phyloP scores from a whole-genome alignment of 176 grass and related monocot genomes.

The maize (Zea mays) region DNA sequence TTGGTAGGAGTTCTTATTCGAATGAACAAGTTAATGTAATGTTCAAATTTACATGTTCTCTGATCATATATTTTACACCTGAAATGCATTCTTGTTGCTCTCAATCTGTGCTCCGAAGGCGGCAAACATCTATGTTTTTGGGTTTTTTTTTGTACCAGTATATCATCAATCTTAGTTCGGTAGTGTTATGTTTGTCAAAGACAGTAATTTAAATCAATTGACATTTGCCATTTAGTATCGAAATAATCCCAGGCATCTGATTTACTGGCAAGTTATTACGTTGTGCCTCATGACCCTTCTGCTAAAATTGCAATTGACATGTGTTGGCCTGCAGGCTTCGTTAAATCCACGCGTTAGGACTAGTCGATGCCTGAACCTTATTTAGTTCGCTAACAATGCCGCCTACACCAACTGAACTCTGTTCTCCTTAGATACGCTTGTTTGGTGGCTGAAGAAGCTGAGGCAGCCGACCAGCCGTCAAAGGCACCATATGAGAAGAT shows the following conservation, averaged over 20 bases:
- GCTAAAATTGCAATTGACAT: neutral
- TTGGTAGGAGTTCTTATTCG: neutral
- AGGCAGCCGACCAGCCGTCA: neutral
- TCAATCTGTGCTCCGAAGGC: neutral
- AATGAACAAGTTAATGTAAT: neutral
- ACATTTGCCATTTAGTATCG: neutral
- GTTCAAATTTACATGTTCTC: neutral
- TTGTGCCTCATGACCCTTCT: neutral
- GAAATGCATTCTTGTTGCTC: neutral
- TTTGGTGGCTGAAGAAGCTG: slow-evolving; percentile 72
- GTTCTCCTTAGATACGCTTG: slow-evolving; percentile 68
- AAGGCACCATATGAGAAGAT: slow-evolving; percentile 49
- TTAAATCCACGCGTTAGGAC: neutral
- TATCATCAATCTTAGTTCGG: neutral
- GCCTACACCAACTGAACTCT: neutral
- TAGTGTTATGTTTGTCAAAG: neutral
- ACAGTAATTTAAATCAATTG: neutral
- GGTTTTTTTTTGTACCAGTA: neutral
- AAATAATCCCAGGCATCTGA: neutral
- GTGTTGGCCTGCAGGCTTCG: neutral
- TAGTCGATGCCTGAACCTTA: neutral
- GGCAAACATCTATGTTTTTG: neutral
- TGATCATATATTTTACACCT: neutral
- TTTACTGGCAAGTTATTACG: neutral
- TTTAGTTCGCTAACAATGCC: neutral